Evolutionary conservation across 306 rosid species (phyloP).

Genomic region (Trifolium subterraneum): DNA sequence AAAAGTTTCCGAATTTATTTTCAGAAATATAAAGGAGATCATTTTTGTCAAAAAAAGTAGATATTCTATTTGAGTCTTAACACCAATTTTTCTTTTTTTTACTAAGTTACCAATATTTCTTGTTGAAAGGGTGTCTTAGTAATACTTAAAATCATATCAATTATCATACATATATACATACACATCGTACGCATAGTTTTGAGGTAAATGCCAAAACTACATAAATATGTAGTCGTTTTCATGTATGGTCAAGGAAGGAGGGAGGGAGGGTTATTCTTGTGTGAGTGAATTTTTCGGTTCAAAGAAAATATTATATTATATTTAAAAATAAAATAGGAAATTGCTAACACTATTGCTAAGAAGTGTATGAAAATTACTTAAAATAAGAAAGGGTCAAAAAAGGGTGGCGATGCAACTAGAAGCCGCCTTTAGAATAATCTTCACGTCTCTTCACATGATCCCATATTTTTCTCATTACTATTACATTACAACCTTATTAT

Average conservation of each 20-base stretch:
- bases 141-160: no score
- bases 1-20: no score
- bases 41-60: no score
- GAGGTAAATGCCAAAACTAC: background rate
- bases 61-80: no score
- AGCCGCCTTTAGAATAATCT: constrained; percentile 36
- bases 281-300: constrained; percentile 3
- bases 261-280: background rate
- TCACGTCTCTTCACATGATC: constrained; percentile 23
- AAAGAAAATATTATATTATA: background rate
- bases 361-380: background rate
- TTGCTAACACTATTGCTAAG: background rate
- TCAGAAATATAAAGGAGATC: no score
- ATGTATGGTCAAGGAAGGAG: constrained; percentile 30
- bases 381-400: constrained; percentile 50
- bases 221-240: background rate
- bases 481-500: background rate
- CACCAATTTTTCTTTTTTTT: no score
- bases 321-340: background rate
- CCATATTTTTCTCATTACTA: background rate
- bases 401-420: constrained; percentile 43
- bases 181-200: background rate
- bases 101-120: no score
- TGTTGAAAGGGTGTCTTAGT: no score
- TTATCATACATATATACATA: no score